phyloP scores from a whole-genome alignment of 768 basidiomycete species.

The Kwoniella bestiolae region DNA sequence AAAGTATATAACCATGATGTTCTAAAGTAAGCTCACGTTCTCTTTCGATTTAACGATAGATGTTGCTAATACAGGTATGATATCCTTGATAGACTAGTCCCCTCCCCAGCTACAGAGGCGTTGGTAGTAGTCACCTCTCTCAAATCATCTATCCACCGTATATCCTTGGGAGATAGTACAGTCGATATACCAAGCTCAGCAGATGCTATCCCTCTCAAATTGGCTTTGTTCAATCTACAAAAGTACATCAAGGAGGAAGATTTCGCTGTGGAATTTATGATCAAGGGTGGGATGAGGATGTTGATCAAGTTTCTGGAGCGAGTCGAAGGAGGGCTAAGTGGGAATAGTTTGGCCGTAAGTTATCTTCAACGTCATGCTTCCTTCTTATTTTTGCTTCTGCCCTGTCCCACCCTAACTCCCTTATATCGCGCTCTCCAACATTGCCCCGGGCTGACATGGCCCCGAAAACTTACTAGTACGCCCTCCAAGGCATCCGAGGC shows the following conservation, averaged over 20 bases:
- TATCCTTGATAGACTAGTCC: constrained; percentile 48
- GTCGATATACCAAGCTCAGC: constrained; percentile 22
- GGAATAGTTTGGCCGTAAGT: constrained; percentile 51
- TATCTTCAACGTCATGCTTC: neutral
- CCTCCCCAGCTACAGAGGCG: constrained; percentile 51
- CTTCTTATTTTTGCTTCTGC: neutral
- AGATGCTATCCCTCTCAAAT: constrained; percentile 46
- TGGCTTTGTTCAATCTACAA: constrained; percentile 54
- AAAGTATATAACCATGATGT: constrained; percentile 45
- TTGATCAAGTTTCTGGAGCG: constrained; percentile 41
- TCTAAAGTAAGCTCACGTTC: constrained; percentile 35
- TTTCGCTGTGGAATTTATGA: constrained; percentile 54
- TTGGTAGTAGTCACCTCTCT: constrained; percentile 44
- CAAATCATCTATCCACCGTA: constrained; percentile 16
- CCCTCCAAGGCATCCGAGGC: constrained; percentile 49
- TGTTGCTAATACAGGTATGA: too few relatives aligned
- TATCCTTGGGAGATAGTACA: constrained; percentile 23
- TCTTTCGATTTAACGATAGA: neutral
- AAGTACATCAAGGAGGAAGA: constrained; percentile 54
- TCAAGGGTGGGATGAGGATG: constrained; percentile 47
- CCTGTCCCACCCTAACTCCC: too few relatives aligned
- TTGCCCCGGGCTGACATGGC: too few relatives aligned
- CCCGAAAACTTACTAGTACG: too few relatives aligned
- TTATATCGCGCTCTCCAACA: too few relatives aligned
- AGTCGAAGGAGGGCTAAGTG: constrained; percentile 30